These are phyloP conservation scores for Ogataea allantospora DNA, from an alignment of 805 yeast genomes.

Conservation along the genomic window DNA sequence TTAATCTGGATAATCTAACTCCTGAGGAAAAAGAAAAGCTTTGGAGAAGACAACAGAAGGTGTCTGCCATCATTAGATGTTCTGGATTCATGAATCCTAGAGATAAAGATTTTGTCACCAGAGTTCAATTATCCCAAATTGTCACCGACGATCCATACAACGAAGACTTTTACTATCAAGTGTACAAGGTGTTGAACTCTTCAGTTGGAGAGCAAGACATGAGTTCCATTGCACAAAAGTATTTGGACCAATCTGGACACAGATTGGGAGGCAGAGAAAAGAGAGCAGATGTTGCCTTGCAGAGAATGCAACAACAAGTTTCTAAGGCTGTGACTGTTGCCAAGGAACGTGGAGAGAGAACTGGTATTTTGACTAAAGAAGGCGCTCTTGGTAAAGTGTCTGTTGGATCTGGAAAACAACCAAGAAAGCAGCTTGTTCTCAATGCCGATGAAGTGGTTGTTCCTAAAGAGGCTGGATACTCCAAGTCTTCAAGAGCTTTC, in stretches of 20 bases:
- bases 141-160: constrained; percentile 96
- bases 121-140: constrained; percentile 91
- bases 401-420: constrained; percentile 75
- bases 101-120: constrained; percentile 92
- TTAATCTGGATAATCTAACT: constrained; percentile 44
- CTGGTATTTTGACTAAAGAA: constrained; percentile 59
- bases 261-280: constrained; percentile 81
- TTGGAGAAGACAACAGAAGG: constrained; percentile 69
- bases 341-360: constrained; percentile 70
- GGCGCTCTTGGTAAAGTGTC: constrained; percentile 91
- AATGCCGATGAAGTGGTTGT: constrained; percentile 27
- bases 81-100: constrained; percentile 96
- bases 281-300: constrained; percentile 86
- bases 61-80: constrained; percentile 69
- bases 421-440: constrained; percentile 78
- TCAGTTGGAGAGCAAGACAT: constrained; percentile 57
- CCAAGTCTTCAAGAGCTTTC: constrained; percentile 45
- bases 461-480: constrained; percentile 33
- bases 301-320: constrained; percentile 97
- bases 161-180: constrained; percentile 96
- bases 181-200: constrained; percentile 70
- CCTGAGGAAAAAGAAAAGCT: constrained; percentile 73
- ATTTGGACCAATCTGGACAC: constrained; percentile 87
- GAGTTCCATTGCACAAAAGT: constrained; percentile 88
- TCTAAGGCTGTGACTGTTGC: constrained; percentile 95